Base-by-base conservation (phyloP, 192 early-diverging fungal genomes). In the Podila epicladia region DNA sequence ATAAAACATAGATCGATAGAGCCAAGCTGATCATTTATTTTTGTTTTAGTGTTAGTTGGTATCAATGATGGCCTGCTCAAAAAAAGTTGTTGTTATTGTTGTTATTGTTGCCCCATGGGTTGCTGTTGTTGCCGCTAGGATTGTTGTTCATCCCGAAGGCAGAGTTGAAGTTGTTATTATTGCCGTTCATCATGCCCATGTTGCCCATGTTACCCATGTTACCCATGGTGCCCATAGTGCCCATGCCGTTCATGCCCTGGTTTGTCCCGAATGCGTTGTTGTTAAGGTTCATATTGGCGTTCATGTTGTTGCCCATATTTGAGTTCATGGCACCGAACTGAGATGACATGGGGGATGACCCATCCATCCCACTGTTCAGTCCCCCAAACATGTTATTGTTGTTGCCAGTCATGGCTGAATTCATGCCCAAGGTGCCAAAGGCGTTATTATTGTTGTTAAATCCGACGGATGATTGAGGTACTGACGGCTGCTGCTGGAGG, bases 111-210 rank as follows among this genome's bases (percentile, higher is more conserved):
- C 59, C 65, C 64, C 64, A 74, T 13, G 65, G 59, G 69, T 69
- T 79, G 41, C 32, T 11, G 33, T 60, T 67, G 32, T 62, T 50
- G 64, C 61, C 71, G 35, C 58, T 79, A 12, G 17, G 26, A 22
- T 65, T 69, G 58, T 65, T 62, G 37, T 78, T 74, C 45, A 65
- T 68, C 13, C 71, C 77, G 58, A 79, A 79, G 2, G 75, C 59
- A 15, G 75, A 63, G 65, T 72, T 79, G 32, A 59, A 63, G 51
- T 63, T 67, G 65, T 53, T 65, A 19, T 48, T 65, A 32, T 48
- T 50, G 29, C 33, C 64, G 32, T 64, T 68, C 7, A 33, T 67
- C 0, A 50, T 58, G 51, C 45, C 58, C 58, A 62, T 65, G 58
- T 62, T 62, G 31, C 62, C 67, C 58, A 57, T 61, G 33, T 24